Conservation (phyloP, 1,139 yeast genomes). For the Diutina ranongensis region DNA sequence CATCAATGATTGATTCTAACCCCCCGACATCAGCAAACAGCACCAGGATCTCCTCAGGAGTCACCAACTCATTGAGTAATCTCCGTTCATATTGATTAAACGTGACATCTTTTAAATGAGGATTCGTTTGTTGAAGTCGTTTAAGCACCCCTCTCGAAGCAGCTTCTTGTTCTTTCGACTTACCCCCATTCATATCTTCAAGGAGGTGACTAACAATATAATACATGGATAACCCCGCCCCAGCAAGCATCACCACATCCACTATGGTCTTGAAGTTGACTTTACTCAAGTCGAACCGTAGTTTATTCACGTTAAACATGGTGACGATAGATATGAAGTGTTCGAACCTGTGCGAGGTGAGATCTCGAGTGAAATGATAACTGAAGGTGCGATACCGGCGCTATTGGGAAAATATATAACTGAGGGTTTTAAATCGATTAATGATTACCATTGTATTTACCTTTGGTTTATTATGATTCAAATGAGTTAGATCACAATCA, state of each 20-base stretch:
- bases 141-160: constrained; percentile 55
- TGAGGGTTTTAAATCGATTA: too few relatives aligned
- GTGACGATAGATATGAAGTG: too few relatives aligned
- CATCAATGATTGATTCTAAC: constrained; percentile 67
- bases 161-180: constrained; percentile 53
- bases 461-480: too few relatives aligned
- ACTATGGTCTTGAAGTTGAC: constrained; percentile 45
- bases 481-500: too few relatives aligned
- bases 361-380: background rate
- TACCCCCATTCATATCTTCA: constrained; percentile 30
- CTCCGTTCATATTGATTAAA: constrained; percentile 71
- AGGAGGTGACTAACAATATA: constrained; percentile 52
- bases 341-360: too few relatives aligned
- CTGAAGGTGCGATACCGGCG: background rate
- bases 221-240: constrained; percentile 76
- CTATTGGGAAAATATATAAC: too few relatives aligned
- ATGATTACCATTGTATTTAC: too few relatives aligned
- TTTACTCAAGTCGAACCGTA: constrained; percentile 28
- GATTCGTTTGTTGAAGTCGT: constrained; percentile 45
- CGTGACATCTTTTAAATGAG: constrained; percentile 41
- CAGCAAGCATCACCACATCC: constrained; percentile 63
- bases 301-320: constrained; percentile 18
- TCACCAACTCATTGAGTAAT: constrained; percentile 65
- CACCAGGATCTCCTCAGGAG: constrained; percentile 72
- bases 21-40: constrained; percentile 84